A percentile compares a stretch with the other conserved stretches of the same genome.
phyloP scores from a whole-genome alignment of 2,329 filamentous ascomycete species.

The Ilyonectria destructans region DNA sequence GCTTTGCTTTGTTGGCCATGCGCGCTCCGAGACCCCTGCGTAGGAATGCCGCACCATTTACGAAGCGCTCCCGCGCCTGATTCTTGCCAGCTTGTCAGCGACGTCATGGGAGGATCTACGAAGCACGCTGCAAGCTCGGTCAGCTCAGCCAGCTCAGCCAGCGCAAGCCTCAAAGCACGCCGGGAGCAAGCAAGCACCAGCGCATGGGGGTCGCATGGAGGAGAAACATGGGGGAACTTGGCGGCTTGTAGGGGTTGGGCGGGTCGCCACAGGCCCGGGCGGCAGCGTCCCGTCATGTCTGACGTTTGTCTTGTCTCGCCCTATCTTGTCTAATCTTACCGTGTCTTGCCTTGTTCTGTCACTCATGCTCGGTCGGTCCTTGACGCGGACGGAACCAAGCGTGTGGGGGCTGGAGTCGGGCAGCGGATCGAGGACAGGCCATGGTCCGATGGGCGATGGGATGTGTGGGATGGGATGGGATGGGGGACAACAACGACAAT shows the following conservation, averaged over 20 bases:
- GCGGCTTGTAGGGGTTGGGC: conserved; percentile 16
- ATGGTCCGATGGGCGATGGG: conserved; percentile 21
- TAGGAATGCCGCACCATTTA: conserved; percentile 21
- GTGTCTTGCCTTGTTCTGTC: conserved; percentile 30
- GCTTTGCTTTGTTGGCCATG: conserved; percentile 34
- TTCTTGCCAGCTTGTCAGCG: conserved; percentile 20
- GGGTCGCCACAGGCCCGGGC: conserved; percentile 12
- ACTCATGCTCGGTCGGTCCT: conserved; percentile 24
- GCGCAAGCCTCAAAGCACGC: conserved; percentile 13
- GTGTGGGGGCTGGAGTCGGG: conserved; percentile 36
- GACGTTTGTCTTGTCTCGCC: conserved; percentile 30
- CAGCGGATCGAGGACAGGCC: conserved; percentile 26
- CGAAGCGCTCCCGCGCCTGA: conserved; percentile 7
- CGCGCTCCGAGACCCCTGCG: conserved; percentile 21
- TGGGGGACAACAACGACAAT: conserved; percentile 19
- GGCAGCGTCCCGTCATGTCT: conserved; percentile 15
- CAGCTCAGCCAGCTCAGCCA: conserved; percentile 12
- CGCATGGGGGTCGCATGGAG: conserved; percentile 33
- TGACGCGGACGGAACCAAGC: conserved; percentile 34
- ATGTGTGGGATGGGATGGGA: conserved; percentile 22
- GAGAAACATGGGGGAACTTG: conserved; percentile 30
- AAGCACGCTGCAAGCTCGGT: conserved; percentile 10
- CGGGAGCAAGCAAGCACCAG: not conserved
- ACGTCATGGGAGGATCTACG: conserved; percentile 37
- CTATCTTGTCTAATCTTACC: conserved; percentile 23